Evolutionary conservation across 768 basidiomycete genomes (phyloP).

Genomic region (Lactarius tabidus): DNA sequence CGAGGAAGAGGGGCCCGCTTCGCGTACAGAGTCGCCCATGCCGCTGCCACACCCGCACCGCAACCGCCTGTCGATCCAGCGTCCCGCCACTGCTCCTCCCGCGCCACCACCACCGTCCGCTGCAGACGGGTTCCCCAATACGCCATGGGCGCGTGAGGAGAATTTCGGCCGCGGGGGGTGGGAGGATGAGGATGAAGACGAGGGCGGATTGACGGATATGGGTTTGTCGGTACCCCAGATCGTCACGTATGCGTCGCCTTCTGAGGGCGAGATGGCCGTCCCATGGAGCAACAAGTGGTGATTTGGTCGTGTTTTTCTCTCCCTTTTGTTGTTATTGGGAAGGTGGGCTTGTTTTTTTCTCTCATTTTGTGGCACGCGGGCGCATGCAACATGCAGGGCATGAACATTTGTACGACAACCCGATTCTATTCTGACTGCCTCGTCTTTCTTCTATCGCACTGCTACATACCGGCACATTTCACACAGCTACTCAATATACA

Average conservation of each 20-base stretch:
- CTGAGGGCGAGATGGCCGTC: slow-evolving; percentile 3
- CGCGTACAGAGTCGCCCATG: slow-evolving; percentile 22
- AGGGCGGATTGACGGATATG: neutral
- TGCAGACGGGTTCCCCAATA: slow-evolving; percentile 14
- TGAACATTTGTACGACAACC: neutral
- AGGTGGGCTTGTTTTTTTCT: neutral
- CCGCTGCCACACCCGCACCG: slow-evolving; percentile 24
- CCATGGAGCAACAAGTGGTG: slow-evolving; percentile 20
- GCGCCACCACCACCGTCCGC: slow-evolving; percentile 26
- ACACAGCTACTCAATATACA: neutral
- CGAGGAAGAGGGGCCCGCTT: slow-evolving; percentile 9
- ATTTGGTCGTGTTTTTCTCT: neutral
- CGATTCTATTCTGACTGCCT: neutral
- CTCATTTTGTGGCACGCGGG: neutral
- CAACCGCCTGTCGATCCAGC: slow-evolving; percentile 17
- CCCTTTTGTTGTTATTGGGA: neutral
- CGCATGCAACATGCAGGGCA: neutral
- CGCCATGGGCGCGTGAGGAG: slow-evolving; percentile 19
- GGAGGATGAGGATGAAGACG: neutral
- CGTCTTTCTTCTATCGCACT: neutral
- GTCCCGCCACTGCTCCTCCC: slow-evolving; percentile 10
- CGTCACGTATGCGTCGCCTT: slow-evolving; percentile 12
- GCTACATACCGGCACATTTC: neutral
- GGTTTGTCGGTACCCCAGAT: slow-evolving; percentile 10
- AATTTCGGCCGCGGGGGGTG: neutral